Evolutionary conservation across 345 rosid species (phyloP), one percentile per base, ranked within the genome.

Genomic region (Salix brachista): DNA sequence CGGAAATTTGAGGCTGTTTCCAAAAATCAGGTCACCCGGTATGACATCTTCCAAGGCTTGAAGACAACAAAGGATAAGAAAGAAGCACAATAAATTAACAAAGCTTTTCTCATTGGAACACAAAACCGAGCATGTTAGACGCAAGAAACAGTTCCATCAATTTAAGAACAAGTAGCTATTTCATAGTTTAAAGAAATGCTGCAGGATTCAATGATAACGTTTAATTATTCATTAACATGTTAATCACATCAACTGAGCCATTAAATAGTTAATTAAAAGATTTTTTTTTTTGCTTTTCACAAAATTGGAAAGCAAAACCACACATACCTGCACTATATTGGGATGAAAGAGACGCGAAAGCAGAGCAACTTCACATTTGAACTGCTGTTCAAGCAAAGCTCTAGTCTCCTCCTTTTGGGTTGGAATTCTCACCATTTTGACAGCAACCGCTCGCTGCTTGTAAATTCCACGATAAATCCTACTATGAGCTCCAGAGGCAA

Each of bases 311-410:
- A 4, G 23, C 12, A 6, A 8, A 19, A 23, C 7, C 41, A 26
- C 21, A 13, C 36, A 4, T 67, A 88, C 95, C 97, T 92, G 95
- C 17, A 92, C 94, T 67, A 90, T 88, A 82, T 89, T 89, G 75
- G 97, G 98, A 84, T 96, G 99, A 75, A 91, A 83, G 77, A 96
- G 98, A 72, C 99, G 92, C 26, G 99, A 96, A 54, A 96, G 97
- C 79, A 93, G 77, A 79, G 97, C 97, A 76, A 96, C 99, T 86
- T 96, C 99, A 18, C 94, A 92, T 84, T 89, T 96, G 61, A 96
- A 96, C 85, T 96, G 98, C 76, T 91, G 97, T 80, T 96, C 98
- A n/a, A 96, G 96, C 39, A 84, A 72, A 67, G 91, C 67, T 65
- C 94, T 77, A 50, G 99, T 93, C 82, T 96, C 98, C 76, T 91